Evolutionary conservation across 1,284 basidiomycete genomes (phyloP), one percentile per base, ranked within the genome.

Genomic region (Rhodotorula sp.): DNA sequence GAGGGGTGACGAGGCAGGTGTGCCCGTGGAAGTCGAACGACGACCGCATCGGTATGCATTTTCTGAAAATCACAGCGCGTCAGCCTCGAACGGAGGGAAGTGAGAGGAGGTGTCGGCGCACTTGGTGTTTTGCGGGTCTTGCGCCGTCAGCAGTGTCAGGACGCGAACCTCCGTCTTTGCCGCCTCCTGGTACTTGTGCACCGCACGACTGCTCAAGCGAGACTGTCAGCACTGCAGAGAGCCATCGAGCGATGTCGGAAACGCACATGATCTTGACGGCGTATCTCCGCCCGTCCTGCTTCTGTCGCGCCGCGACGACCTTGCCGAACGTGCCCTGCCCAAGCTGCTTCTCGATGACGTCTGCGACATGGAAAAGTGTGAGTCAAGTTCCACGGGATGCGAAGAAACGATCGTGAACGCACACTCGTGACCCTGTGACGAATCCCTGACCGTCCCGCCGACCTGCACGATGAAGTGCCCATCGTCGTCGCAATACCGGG

Each of bases 301-400:
- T 90, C 86, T 97, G 93, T 78, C 91, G 83, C 50, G 94, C 94
- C 81, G 98, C 93, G 66, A 99, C 95, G 44, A 99, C 97, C 82
- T 99, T 99, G 77, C 97, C 97, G 80, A 99, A 99, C 12, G 97
- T 99, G 10, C 97, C 97, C 84, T 99, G 97, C 23, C 97, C 97
- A 5, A 99, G 85, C 53, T 96, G 85, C 66, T 89, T 87, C 65
- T 95, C 88, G 67, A 96, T 97, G 72, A 91, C 78, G 66, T 79
- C 79, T 80, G 64, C 13, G 3, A 42, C 14, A 4, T 0, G 7
- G 0, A 0, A 4, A 4, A 7, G 17, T 0, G 27, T 56, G 50
- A 56, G 54, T 19, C 1, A 17, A 9, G 14, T 1, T 2, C 16
- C 10, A 10, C 5, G 12, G 8, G 1, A 16, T 27, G 27, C 19